Evolutionary conservation across 495 filamentous ascomycete species (phyloP).

Genomic region (Daldinia caldariorum): DNA sequence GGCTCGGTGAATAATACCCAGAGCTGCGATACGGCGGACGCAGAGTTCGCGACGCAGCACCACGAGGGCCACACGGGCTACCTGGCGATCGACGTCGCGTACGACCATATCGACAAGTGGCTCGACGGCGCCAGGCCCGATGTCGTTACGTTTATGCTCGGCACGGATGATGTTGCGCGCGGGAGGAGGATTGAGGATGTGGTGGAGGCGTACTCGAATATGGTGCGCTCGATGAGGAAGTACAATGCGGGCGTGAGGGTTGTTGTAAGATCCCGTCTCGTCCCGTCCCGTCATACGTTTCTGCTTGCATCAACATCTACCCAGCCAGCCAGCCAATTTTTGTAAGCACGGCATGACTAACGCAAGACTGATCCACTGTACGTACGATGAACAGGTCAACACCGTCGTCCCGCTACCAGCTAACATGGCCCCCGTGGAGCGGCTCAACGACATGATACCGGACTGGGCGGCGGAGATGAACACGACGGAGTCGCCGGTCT

Average conservation of each 20-base stretch:
- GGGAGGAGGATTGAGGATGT: constrained; percentile 47
- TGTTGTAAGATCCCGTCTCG: constrained; percentile 44
- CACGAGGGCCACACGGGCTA: constrained; percentile 59
- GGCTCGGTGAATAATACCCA: constrained; percentile 54
- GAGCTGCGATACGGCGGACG: constrained; percentile 46
- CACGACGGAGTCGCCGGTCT: constrained; percentile 50
- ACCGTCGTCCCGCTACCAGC: constrained; percentile 48
- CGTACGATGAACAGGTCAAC: constrained; percentile 41
- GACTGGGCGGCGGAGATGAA: constrained; percentile 49
- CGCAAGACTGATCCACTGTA: no score
- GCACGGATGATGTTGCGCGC: constrained; percentile 55
- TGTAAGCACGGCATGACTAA: no score
- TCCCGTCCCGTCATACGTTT: not conserved
- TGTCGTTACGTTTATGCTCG: constrained; percentile 57
- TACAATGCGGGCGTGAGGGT: constrained; percentile 51
- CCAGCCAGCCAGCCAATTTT: not conserved
- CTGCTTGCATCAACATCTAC: not conserved
- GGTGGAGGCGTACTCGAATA: constrained; percentile 52
- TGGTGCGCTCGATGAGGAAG: constrained; percentile 51
- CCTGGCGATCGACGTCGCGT: constrained; percentile 56
- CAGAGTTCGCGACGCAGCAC: constrained; percentile 46
- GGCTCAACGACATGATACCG: constrained; percentile 51
- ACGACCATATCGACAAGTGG: constrained; percentile 55
- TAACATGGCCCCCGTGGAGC: constrained; percentile 40
- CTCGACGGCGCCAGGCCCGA: constrained; percentile 51